Evolutionary conservation across 352 stramenopile species (phyloP), one percentile per base, ranked within the genome.

Genomic region (Globisporangium solare): DNA sequence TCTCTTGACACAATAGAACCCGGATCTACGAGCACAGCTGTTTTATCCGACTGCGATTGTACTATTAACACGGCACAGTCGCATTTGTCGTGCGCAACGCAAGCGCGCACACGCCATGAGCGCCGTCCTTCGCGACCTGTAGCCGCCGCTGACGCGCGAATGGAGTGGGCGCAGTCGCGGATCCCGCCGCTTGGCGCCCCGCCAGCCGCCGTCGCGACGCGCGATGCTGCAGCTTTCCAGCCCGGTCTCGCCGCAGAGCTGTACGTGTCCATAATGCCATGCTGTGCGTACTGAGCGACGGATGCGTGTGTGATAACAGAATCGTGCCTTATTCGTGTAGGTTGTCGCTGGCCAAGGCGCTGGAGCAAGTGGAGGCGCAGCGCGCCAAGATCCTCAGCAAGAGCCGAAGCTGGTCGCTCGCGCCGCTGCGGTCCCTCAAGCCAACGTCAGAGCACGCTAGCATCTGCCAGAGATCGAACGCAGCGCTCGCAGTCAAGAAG

Each of bases 331-430:
- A 42, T 58, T 0, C 46, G 6, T 7, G 24, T 46, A 81, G 72
- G 21, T 32, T 81, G 21, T 63, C 67, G 49, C 49, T 81, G 11
- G 56, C 67, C 39, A 74, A 49, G 54, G 69, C 69, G 17, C 45
- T 81, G 24, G 61, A 77, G 51, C 50, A 70, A 47, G 70, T 79
- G 35, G 72, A 68, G 35, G 24, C 54, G n/a, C 70, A 79, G 40
- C 61, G 65, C 15, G 59, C 56, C n/a, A 54, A 71, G 24, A 47
- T 79, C 32, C 60, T 79, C 13, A 58, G 43, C 40, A 71, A 71
- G 54, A 64, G 54, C 24, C 22, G 40, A 18, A 70, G 64, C 37
- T 59, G 74, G 35, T 58, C 64, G 35, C 47, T 63, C 1, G 47
- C 62, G 4, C 53, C 58, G 54, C 8, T 60, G 51, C n/a, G n/a